These are phyloP conservation scores for Cornus kousa DNA, from an alignment of 148 eudicot genomes.

Conservation along the genomic window DNA sequence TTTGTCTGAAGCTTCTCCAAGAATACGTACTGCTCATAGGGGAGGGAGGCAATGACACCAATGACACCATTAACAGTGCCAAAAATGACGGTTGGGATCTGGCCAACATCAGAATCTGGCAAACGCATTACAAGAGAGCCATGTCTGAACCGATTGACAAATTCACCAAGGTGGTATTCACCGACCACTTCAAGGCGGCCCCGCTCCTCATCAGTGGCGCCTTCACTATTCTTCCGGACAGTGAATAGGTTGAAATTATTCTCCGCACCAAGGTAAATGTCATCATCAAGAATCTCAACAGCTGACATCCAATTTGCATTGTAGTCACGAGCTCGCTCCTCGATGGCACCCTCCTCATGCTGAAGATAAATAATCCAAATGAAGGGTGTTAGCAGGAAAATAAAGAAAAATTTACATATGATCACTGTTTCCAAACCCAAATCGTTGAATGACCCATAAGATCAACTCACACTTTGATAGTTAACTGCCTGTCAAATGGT, in stretches of 20 bases:
- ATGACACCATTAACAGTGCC: constrained; percentile 90
- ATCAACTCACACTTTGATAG: too few species aligned
- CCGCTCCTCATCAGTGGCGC: constrained; percentile 94
- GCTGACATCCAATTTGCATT: constrained; percentile 99
- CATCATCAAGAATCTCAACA: constrained; percentile 91
- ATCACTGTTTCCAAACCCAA: background rate
- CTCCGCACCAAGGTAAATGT: constrained; percentile 82
- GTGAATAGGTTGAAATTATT: constrained; percentile 89
- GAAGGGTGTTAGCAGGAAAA: constrained; percentile 2
- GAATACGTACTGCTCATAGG: constrained; percentile 74
- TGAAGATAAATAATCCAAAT: constrained; percentile 23
- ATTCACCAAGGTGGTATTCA: constrained; percentile 98
- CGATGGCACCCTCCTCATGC: constrained; percentile 99
- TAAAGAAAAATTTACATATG: too few species aligned
- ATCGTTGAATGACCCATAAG: too few species aligned
- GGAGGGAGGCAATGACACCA: constrained; percentile 91
- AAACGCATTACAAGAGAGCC: constrained; percentile 97
- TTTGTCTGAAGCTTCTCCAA: constrained; percentile 78
- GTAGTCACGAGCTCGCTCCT: constrained; percentile 98
- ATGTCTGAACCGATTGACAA: constrained; percentile 81
- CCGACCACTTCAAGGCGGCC: constrained; percentile 98
- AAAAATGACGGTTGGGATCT: constrained; percentile 70
- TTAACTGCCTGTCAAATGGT: too few species aligned
- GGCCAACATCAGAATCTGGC: constrained; percentile 83
- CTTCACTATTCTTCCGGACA: constrained; percentile 88